Evolutionary conservation across 768 basidiomycete species (phyloP).

Genomic region (Boletellus ananiceps): DNA sequence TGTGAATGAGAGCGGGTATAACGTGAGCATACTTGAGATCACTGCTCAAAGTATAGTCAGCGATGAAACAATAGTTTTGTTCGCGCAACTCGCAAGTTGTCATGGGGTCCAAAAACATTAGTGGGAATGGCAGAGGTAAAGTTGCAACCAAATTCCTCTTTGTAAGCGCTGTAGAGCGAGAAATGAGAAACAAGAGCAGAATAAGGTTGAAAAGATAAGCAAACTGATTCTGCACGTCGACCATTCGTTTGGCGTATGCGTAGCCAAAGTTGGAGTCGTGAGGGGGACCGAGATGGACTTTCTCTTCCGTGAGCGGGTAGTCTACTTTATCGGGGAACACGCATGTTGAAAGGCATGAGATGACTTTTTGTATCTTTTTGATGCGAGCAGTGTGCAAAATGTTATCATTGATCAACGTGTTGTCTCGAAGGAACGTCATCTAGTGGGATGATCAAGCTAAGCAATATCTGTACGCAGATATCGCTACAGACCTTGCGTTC

Average conservation of each 20-base stretch:
- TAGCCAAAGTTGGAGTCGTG: slow-evolving; percentile 97
- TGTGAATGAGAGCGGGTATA: slow-evolving; percentile 91
- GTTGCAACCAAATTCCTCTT: slow-evolving; percentile 91
- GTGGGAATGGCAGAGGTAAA: slow-evolving; percentile 97
- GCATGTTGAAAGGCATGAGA: slow-evolving; percentile 95
- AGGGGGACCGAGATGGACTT: slow-evolving; percentile 89
- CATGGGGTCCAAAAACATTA: slow-evolving; percentile 92
- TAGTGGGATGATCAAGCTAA: slow-evolving; percentile 26
- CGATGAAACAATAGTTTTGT: not conserved
- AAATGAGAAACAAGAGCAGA: not conserved
- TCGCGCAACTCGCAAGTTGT: slow-evolving; percentile 69
- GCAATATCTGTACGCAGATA: not conserved
- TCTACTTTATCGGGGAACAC: slow-evolving; percentile 95
- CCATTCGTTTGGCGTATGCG: slow-evolving; percentile 92
- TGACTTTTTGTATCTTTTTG: slow-evolving; percentile 65
- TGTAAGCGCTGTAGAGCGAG: slow-evolving; percentile 66
- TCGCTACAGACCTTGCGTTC: slow-evolving; percentile 65
- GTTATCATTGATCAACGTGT: slow-evolving; percentile 93
- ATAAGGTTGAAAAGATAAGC: slow-evolving; percentile 18
- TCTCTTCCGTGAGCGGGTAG: slow-evolving; percentile 89
- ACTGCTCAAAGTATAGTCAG: slow-evolving; percentile 36
- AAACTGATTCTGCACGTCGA: slow-evolving; percentile 93
- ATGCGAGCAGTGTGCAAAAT: slow-evolving; percentile 74
- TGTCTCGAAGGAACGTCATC: slow-evolving; percentile 92
- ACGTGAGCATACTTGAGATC: slow-evolving; percentile 90